phyloP scores from a whole-genome alignment of 2,329 filamentous ascomycete genomes.

The Rutstroemia sp. region DNA sequence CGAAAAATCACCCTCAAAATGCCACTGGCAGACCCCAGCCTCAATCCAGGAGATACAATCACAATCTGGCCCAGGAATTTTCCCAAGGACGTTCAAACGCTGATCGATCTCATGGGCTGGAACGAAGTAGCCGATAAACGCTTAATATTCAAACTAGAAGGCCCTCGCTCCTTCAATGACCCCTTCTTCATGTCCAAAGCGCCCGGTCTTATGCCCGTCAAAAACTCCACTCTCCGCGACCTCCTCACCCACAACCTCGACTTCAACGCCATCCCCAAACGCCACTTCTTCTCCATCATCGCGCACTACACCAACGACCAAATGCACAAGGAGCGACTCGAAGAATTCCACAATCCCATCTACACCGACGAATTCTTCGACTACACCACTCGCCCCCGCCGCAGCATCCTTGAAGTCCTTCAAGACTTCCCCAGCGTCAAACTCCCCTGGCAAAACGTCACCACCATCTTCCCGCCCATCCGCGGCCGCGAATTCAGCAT shows the following conservation, averaged over 20 bases:
- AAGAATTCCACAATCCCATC: constrained; percentile 74
- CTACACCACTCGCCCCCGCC: constrained; percentile 83
- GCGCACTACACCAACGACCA: constrained; percentile 65
- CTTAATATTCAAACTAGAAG: constrained; percentile 44
- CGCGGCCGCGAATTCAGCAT: constrained; percentile 94
- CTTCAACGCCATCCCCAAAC: constrained; percentile 80
- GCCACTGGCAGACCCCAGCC: constrained; percentile 30
- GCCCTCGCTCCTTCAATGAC: constrained; percentile 22
- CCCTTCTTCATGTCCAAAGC: constrained; percentile 25
- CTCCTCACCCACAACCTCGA: constrained; percentile 81
- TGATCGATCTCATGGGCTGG: constrained; percentile 80
- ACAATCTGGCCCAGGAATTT: constrained; percentile 86
- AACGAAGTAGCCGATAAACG: constrained; percentile 59
- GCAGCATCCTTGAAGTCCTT: constrained; percentile 86
- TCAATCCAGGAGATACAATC: constrained; percentile 70
- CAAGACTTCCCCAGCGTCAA: constrained; percentile 82
- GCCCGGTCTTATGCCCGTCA: constrained; percentile 27
- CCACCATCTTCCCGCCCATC: constrained; percentile 71
- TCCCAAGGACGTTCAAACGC: constrained; percentile 65
- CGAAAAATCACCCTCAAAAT: constrained; percentile 63
- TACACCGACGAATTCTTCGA: constrained; percentile 91
- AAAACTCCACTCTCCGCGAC: constrained; percentile 51
- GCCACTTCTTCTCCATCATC: constrained; percentile 76
- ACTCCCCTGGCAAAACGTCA: constrained; percentile 66
- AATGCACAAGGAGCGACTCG: constrained; percentile 71